Percentiles rank a stretch among this genome's conserved stretches.
Conservation (phyloP, 108 stramenopile genomes). For the Cyclotella sp. region DNA sequence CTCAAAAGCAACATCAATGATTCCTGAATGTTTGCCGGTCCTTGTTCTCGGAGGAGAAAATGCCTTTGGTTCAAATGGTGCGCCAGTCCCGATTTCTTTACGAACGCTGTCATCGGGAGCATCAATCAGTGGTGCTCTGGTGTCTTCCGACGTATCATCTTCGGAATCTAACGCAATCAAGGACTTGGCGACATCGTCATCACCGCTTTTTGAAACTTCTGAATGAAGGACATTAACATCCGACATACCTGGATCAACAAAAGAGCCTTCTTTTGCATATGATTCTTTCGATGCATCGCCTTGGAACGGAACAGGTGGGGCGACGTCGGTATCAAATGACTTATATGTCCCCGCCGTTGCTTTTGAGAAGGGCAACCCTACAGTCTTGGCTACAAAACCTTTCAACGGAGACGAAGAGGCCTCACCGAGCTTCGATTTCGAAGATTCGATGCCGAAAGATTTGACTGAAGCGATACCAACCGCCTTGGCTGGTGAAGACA, state of each 20-base stretch:
- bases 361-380: neutral
- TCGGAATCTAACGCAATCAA: neutral
- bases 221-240: too few relatives aligned
- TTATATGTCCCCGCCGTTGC: neutral
- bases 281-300: too few relatives aligned
- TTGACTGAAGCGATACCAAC: neutral
- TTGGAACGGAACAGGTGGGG: neutral
- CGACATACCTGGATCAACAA: too few relatives aligned
- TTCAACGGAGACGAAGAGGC: neutral
- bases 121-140: neutral
- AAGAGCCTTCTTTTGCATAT: too few relatives aligned
- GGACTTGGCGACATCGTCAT: neutral
- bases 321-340: neutral
- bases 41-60: conserved; percentile 30
- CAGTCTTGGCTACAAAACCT: neutral
- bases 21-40: neutral
- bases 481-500: too few relatives aligned
- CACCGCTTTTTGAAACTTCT: too few relatives aligned
- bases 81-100: conserved; percentile 33
- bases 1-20: conserved; percentile 25
- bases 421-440: neutral
- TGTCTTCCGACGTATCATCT: conserved; percentile 1
- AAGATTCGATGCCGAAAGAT: neutral
- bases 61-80: conserved; percentile 30
- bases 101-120: neutral